These are phyloP conservation scores for Penicillium angulare DNA, from an alignment of 495 filamentous ascomycete species.

Conservation along the genomic window DNA sequence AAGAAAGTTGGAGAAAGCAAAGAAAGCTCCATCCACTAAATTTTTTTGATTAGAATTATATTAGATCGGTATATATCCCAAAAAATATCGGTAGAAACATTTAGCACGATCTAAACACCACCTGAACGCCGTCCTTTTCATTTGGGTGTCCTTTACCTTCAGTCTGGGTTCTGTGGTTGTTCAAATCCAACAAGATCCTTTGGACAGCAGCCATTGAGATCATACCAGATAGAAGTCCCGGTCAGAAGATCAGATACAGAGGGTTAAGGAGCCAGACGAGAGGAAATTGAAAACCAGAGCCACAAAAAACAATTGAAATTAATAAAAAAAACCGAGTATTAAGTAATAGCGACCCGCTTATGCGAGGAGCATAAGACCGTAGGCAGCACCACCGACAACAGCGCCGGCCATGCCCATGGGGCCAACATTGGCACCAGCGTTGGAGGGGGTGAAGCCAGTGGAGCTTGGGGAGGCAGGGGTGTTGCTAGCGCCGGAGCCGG, in stretches of 20 bases:
- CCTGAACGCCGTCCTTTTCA: constrained; percentile 13
- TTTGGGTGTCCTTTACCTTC: not conserved
- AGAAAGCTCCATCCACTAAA: not conserved
- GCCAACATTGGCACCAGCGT: constrained; percentile 30
- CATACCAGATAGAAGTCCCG: not conserved
- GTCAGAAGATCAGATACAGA: not conserved
- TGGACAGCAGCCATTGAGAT: constrained; percentile 19
- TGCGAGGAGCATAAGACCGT: constrained; percentile 28
- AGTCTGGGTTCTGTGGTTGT: no score
- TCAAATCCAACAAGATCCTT: not conserved
- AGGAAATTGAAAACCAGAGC: not conserved
- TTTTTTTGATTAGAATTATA: constrained; percentile 14
- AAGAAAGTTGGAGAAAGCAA: not conserved
- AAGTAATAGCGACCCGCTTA: constrained; percentile 12
- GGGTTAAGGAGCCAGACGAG: not conserved
- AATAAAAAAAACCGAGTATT: constrained; percentile 4
- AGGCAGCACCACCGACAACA: constrained; percentile 28
- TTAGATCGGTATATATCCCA: constrained; percentile 13
- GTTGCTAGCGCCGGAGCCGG: constrained; percentile 15
- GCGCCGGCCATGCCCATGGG: constrained; percentile 24
- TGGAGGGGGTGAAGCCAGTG: constrained; percentile 24
- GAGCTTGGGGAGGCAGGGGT: constrained; percentile 23
- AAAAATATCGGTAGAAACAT: constrained; percentile 5
- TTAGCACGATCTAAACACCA: constrained; percentile 7
- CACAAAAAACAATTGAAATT: constrained; percentile 10